Base-by-base conservation (phyloP, 2,329 filamentous ascomycete species). In the Aspergillus floridensis region DNA sequence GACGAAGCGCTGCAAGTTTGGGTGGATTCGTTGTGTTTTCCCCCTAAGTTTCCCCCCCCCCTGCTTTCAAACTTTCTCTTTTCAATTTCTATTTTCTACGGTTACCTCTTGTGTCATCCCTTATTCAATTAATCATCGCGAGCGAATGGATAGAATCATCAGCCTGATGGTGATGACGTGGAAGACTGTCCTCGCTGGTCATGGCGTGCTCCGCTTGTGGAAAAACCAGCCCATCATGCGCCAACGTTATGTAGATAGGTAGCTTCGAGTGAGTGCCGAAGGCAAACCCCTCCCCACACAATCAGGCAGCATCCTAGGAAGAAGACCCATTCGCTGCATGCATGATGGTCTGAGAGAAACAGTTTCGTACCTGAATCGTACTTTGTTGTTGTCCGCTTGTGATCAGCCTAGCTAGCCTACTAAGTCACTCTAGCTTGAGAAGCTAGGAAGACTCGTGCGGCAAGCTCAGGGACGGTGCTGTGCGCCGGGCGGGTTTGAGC, bases 161-260 rank as follows among this genome's bases (percentile, higher is more conserved):
- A 29, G 48, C 14, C 38, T 8, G 48, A 26, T 26, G 48, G 48
- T 44, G 44, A 55, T 48, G 53, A 55, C 53, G 53, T 55, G 53
- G 53, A 55, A 31, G 53, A 50, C 48, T 46, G 44, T 59, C 49
- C 35, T 26, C 12, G 52, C 58, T 59, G 47, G 59, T 57, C 51
- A 59, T 51, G 26, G 16, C 31, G 16, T 44, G 38, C 38, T 44
- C 16, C n/a, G 38, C 38, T 44, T 44, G 38, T 19, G 14, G 14
- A 16, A 44, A 8, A 29, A 35, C 14, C 32, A 35, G 11, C 14
- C 11, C 32, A 41, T n/a, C 5, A 41, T 41, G 14, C 38, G 14
- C 38, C 38, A 41, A 41, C 38, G 19, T 1, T 16, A 44, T 44
- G 22, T 22, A 22, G 22, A 22, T 22, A 22, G 22, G 22, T 22